Evolutionary conservation across 2,329 filamentous ascomycete species (phyloP).

Genomic region (Fusarium oligoseptatum): DNA sequence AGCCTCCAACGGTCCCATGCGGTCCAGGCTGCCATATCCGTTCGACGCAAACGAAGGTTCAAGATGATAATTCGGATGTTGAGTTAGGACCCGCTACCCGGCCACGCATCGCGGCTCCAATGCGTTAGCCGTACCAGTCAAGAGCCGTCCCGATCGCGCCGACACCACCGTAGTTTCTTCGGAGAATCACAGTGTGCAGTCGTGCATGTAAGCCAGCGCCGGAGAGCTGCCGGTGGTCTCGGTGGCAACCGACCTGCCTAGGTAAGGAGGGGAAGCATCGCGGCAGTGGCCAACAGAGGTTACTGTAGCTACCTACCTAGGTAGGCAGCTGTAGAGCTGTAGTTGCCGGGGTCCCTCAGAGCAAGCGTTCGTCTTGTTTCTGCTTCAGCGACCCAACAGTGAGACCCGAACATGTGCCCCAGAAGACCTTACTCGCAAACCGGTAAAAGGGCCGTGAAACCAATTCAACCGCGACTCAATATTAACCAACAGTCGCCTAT

Average conservation of each 20-base stretch:
- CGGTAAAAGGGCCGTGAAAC: constrained; percentile 32
- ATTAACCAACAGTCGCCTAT: constrained; percentile 37
- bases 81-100: constrained; percentile 38
- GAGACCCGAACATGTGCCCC: constrained; percentile 33
- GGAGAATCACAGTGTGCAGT: constrained; percentile 41
- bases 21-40: constrained; percentile 25
- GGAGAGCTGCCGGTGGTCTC: constrained; percentile 36
- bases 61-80: constrained; percentile 34
- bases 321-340: neutral
- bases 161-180: constrained; percentile 34
- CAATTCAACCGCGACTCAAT: constrained; percentile 39
- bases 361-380: constrained; percentile 18
- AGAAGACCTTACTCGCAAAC: constrained; percentile 26
- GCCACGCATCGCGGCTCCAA: constrained; percentile 29
- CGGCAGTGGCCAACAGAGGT: constrained; percentile 9
- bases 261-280: constrained; percentile 7
- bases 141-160: constrained; percentile 36
- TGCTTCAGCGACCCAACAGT: constrained; percentile 10
- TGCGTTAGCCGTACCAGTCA: constrained; percentile 48
- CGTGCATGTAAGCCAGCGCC: constrained; percentile 32
- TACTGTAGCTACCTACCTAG: neutral
- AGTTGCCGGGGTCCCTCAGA: constrained; percentile 22
- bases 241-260: neutral
- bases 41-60: constrained; percentile 22
- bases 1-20: constrained; percentile 21